Conservation (phyloP, 2,329 filamentous ascomycete genomes). For the Thermoascus crustaceus region DNA sequence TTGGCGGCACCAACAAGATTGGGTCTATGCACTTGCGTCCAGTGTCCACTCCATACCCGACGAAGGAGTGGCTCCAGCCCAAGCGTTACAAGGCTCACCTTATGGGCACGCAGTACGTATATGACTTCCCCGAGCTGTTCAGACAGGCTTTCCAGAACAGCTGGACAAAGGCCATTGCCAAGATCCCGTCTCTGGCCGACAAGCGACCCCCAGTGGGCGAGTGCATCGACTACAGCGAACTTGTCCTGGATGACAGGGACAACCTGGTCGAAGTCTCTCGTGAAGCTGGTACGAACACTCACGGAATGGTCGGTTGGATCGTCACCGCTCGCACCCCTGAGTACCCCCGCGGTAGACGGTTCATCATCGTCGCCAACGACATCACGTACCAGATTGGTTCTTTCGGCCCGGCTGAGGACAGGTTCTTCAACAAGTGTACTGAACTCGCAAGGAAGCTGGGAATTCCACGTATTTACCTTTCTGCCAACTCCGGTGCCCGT, state of each 20-base stretch:
- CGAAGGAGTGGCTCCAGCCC: conserved; percentile 96
- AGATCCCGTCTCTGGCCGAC: conserved; percentile 63
- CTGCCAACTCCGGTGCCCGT: conserved; percentile 96
- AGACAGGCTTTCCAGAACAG: conserved; percentile 94
- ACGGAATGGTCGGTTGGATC: conserved; percentile 98
- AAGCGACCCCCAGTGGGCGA: conserved; percentile 80
- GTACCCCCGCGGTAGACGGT: conserved; percentile 84
- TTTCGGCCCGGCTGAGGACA: conserved; percentile 92
- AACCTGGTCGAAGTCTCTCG: conserved; percentile 87
- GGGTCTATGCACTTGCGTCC: conserved; percentile 90
- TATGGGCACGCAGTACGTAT: conserved; percentile 98
- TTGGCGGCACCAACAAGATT: conserved; percentile 89
- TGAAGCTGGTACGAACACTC: conserved; percentile 88
- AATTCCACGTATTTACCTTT: conserved; percentile 94
- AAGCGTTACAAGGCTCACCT: conserved; percentile 99
- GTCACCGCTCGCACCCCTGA: conserved; percentile 91
- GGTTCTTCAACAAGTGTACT: conserved; percentile 98
- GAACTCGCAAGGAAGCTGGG: conserved; percentile 89
- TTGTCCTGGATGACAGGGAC: conserved; percentile 90
- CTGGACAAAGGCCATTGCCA: conserved; percentile 70
- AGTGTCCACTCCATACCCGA: conserved; percentile 86
- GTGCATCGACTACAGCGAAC: conserved; percentile 87
- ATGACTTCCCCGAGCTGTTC: conserved; percentile 99
- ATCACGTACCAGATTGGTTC: conserved; percentile 99
- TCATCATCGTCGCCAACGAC: conserved; percentile 96